Base-by-base conservation (phyloP, 352 stramenopile genomes). In the Pythium diclinum region DNA sequence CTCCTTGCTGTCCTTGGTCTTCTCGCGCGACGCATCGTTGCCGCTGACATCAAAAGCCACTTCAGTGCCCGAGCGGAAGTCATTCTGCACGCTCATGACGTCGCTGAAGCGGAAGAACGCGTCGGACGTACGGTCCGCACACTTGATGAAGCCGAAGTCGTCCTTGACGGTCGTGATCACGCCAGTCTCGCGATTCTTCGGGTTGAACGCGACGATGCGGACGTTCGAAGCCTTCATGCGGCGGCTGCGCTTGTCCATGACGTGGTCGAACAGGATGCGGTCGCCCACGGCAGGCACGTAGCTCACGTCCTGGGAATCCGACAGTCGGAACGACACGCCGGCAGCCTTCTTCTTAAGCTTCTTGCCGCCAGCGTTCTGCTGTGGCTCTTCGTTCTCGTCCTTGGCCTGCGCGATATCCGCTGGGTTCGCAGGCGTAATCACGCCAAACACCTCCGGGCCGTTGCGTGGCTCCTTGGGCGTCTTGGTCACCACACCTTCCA, bases 71-170 rank as follows among this genome's bases (percentile, higher is more conserved):
- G 68, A 58, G 6, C 73, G 79, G 46, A 91, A 77, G 64, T 81
- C 77, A 11, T 73, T 73, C 46, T 53, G 69, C 23, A 74, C 65
- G 28, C 73, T 80, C 74, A 94, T 87, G 5, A 94, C 83, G 59
- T 94, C 85, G 13, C 76, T 76, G 44, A 94, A 87, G 42, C 83
- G 79, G 52, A 94, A 94, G 65, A 89, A 94, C 28, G 83, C 83
- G 40, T 94, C 85, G 1, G 63, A 65, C 1, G 68, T 63, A n/a
- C 85, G 78, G 30, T 94, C 83, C 0, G 79, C 78, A 44, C 81
- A 92, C 66, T 90, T 89, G 63, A 94, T 90, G 61, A 94, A 94
- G 0, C 85, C 85, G 65, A 90, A 94, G 3, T 94, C 85, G 16
- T 92, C 83, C 47, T 89, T 89, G 64, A 92, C 56, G 5, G 80